These are phyloP conservation scores for Magnolia officinalis DNA, from an alignment of 164 flowering plant genomes.

Conservation along the genomic window DNA sequence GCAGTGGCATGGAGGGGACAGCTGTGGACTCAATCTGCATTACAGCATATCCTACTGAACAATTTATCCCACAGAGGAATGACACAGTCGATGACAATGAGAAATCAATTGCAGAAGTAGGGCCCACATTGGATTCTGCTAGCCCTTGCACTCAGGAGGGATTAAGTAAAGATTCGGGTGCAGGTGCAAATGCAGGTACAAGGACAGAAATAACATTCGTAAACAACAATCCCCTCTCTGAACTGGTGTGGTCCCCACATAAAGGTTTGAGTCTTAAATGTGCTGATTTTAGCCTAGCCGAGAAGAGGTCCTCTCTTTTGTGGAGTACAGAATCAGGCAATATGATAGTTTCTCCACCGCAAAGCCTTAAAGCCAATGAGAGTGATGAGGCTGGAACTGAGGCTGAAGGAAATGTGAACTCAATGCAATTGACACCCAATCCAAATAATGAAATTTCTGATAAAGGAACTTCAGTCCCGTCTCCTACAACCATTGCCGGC, in stretches of 20 bases:
- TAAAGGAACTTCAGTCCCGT: slow-evolving; percentile 10
- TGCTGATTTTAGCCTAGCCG: slow-evolving; percentile 39
- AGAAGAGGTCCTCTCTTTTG: slow-evolving; percentile 29
- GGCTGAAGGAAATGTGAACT: slow-evolving; percentile 18
- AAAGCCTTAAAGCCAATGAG: slow-evolving; percentile 15
- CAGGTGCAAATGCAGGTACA: slow-evolving; percentile 94
- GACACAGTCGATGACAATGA: slow-evolving; percentile 29
- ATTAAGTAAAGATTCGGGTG: slow-evolving; percentile 37
- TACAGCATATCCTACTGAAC: slow-evolving; percentile 28
- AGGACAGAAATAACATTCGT: slow-evolving; percentile 34
- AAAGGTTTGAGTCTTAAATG: slow-evolving; percentile 56
- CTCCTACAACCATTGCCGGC: slow-evolving; percentile 15
- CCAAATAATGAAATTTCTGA: slow-evolving; percentile 17
- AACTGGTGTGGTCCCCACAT: slow-evolving; percentile 77
- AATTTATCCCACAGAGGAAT: slow-evolving; percentile 22
- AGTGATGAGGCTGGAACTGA: slow-evolving; percentile 14
- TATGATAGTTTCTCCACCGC: slow-evolving; percentile 25
- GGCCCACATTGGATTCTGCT: slow-evolving; percentile 29
- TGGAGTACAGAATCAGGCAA: slow-evolving; percentile 36
- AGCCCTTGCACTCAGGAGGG: slow-evolving; percentile 19
- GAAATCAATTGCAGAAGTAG: slow-evolving; percentile 30
- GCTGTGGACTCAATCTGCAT: slow-evolving; percentile 13
- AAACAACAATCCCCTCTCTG: slow-evolving; percentile 50
- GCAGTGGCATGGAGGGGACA: slow-evolving; percentile 16
- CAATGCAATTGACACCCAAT: slow-evolving; percentile 6